Conservation (phyloP, 2,329 filamentous ascomycete species). For the Penicillium verrucosum region DNA sequence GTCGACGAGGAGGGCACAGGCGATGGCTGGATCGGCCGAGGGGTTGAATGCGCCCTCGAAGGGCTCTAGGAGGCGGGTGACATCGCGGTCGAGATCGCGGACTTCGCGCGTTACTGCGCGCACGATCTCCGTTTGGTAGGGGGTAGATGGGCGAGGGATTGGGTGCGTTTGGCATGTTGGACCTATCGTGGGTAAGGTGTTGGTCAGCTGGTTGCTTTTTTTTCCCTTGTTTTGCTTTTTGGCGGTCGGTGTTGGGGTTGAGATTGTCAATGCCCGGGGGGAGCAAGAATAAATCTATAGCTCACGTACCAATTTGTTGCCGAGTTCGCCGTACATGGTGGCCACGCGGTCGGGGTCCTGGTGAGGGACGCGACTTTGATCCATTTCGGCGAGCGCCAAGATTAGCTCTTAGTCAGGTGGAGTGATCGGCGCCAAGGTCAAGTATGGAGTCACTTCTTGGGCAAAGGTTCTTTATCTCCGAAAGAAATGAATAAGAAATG, state of each 20-base stretch:
- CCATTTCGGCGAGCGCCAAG: constrained; percentile 25
- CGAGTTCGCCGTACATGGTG: constrained; percentile 81
- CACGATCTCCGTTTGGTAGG: constrained; percentile 89
- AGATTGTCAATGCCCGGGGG: not conserved
- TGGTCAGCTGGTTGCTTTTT: not conserved
- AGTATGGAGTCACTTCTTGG: not conserved
- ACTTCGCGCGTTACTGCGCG: constrained; percentile 86
- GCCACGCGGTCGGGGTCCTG: constrained; percentile 20
- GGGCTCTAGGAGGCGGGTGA: constrained; percentile 71
- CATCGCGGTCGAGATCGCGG: constrained; percentile 85
- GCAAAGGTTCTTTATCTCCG: not conserved
- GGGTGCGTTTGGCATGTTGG: constrained; percentile 91
- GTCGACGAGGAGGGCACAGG: constrained; percentile 85
- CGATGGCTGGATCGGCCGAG: constrained; percentile 73
- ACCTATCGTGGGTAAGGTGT: constrained; percentile 55
- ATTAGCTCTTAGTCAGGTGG: constrained; percentile 22
- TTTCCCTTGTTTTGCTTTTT: not conserved
- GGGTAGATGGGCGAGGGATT: constrained; percentile 79
- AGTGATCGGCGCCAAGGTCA: constrained; percentile 11
- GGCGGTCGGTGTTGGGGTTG: not conserved
- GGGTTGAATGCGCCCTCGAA: constrained; percentile 86
- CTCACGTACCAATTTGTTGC: constrained; percentile 71
- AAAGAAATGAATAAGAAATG: not conserved
- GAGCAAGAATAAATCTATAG: not conserved
- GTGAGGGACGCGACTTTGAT: constrained; percentile 18